Base-by-base conservation (phyloP, 345 rosid species). In the Streptanthus diversifolius region DNA sequence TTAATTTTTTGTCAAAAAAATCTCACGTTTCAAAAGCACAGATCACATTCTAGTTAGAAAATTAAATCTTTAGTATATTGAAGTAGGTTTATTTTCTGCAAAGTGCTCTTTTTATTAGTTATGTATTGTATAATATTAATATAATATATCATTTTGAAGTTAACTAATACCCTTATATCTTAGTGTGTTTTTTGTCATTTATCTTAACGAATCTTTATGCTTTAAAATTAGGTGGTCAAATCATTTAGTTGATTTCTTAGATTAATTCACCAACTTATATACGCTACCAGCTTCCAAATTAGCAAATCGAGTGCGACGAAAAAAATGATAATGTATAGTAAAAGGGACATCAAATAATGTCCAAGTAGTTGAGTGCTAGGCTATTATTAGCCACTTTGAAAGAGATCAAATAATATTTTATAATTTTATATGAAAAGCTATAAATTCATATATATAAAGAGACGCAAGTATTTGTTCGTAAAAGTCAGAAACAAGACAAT, bases 371-470 rank as follows among this genome's bases (percentile, higher is more conserved):
- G 63, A 75, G 74, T 75, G 79, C 58, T 41, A 61, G 6, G 41
- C 33, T 43, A 75, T 75, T 69, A 68, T 61, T 75, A 54, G 14
- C 79, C 74, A 75, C 74, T 68, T 75, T 68, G 70, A 75, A 75
- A 68, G 24, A 61, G 0, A 65, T 56, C 4, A 35, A 21, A 39
- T 14, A 11, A 33, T 43, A 54, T 72, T 30, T 35, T 56, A 43
- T 7, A 3, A 24, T 35, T 25, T 5, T 61, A 32, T 10, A 29
- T n/a, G 19, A 54, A n/a, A 36, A 8, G 2, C 11, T 36, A 11
- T 5, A 1, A 1, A 3, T 40, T 51, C 32, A 11, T 30, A 5
- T 30, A 0, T 3, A n/a, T 11, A 49, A 59, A 25, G 37, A 43
- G 22, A 65, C 25, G 58, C 65, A 44, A 44, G 22, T 36, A 13